Evolutionary conservation across 768 basidiomycete species (phyloP).

Genomic region (Kwoniella sp.): DNA sequence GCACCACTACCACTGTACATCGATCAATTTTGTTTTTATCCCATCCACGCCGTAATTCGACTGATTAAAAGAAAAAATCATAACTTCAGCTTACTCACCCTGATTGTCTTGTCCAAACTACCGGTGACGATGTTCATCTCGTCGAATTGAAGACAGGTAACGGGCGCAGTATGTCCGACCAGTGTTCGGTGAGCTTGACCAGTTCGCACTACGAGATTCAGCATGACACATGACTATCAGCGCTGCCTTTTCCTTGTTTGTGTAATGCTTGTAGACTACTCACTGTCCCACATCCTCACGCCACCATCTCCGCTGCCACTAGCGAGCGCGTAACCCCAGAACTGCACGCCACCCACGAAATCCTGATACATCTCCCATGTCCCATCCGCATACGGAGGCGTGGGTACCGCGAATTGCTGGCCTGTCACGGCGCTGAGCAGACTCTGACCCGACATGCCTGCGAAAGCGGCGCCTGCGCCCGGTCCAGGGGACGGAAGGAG

Average conservation of each 20-base stretch:
- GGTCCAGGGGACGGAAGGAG: slow-evolving; percentile 46
- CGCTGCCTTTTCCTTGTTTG: neutral
- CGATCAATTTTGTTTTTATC: too few species aligned
- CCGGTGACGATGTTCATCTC: slow-evolving; percentile 91
- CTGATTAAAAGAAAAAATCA: too few species aligned
- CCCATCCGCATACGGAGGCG: slow-evolving; percentile 83
- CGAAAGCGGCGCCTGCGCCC: slow-evolving; percentile 29
- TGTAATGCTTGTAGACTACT: slow-evolving; percentile 55
- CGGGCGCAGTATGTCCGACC: slow-evolving; percentile 85
- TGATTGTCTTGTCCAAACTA: slow-evolving; percentile 86
- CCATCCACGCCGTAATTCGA: too few species aligned
- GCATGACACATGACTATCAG: neutral
- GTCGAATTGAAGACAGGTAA: slow-evolving; percentile 93
- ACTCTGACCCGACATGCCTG: slow-evolving; percentile 50
- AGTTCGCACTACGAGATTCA: slow-evolving; percentile 73
- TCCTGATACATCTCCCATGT: slow-evolving; percentile 95
- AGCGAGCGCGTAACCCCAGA: slow-evolving; percentile 97
- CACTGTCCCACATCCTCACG: slow-evolving; percentile 99
- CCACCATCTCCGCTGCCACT: slow-evolving; percentile 97
- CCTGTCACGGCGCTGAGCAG: slow-evolving; percentile 62
- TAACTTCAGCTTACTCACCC: slow-evolving; percentile 65
- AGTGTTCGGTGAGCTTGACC: slow-evolving; percentile 94
- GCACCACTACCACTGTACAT: too few species aligned
- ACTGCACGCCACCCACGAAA: slow-evolving; percentile 95
- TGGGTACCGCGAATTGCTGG: slow-evolving; percentile 72